These are phyloP conservation scores for Didymella keratinophila DNA, from an alignment of 2,329 filamentous ascomycete species.

Conservation along the genomic window DNA sequence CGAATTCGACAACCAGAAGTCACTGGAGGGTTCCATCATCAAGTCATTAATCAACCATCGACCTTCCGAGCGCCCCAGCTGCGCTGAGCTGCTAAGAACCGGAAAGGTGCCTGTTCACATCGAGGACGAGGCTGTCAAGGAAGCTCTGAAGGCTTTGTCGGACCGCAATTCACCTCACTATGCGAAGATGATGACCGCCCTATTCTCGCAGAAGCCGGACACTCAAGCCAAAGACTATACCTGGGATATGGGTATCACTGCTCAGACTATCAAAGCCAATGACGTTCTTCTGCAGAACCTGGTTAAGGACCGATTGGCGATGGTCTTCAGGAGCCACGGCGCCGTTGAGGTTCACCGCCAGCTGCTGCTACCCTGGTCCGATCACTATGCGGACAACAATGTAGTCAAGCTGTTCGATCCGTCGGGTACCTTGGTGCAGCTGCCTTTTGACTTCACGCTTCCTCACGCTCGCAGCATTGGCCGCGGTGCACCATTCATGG, in stretches of 20 bases:
- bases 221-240: constrained; percentile 77
- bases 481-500: constrained; percentile 69
- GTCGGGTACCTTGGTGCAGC: constrained; percentile 85
- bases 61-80: constrained; percentile 82
- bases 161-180: constrained; percentile 89
- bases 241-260: constrained; percentile 55
- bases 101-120: constrained; percentile 89
- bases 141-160: constrained; percentile 80
- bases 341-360: constrained; percentile 81
- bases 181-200: constrained; percentile 83
- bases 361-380: constrained; percentile 80
- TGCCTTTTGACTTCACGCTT: constrained; percentile 93
- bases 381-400: constrained; percentile 73
- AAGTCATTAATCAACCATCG: constrained; percentile 81
- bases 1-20: constrained; percentile 75
- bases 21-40: constrained; percentile 77
- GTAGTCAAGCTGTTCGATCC: constrained; percentile 82
- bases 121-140: constrained; percentile 88
- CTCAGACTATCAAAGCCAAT: constrained; percentile 47
- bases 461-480: constrained; percentile 87
- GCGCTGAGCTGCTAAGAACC: constrained; percentile 80
- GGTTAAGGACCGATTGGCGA: constrained; percentile 75
- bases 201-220: constrained; percentile 76
- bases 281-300: constrained; percentile 75
- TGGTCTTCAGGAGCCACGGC: constrained; percentile 87